Evolutionary conservation across 768 basidiomycete genomes (phyloP).

Genomic region (Mycena belliarum): DNA sequence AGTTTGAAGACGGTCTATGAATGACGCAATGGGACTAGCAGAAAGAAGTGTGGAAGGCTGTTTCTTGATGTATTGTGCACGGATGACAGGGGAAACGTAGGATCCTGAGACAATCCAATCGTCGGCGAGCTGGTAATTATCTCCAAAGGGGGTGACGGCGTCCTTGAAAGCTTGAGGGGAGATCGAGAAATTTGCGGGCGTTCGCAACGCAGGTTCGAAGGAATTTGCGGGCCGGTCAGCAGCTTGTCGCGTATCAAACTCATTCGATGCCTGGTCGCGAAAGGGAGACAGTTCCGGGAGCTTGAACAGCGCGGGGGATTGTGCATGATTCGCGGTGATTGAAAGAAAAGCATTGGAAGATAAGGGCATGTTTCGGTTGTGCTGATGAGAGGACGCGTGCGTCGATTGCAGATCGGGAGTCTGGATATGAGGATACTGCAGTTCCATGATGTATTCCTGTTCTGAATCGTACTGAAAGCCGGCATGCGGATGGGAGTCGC

Average conservation of each 20-base stretch:
- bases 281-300: neutral
- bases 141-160: constrained; percentile 6
- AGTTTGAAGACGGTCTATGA: constrained; percentile 16
- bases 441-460: constrained; percentile 4
- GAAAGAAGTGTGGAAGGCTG: neutral
- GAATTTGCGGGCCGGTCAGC: neutral
- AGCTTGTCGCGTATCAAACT: neutral
- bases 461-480: neutral
- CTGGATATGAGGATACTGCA: constrained; percentile 9
- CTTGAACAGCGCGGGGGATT: neutral
- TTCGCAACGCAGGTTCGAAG: neutral
- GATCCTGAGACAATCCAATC: constrained; percentile 16
- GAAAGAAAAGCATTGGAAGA: neutral
- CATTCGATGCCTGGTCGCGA: neutral
- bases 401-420: constrained; percentile 9
- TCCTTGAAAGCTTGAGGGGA: neutral
- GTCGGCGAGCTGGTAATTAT: constrained; percentile 12
- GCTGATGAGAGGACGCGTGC: no score
- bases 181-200: constrained; percentile 1
- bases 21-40: constrained; percentile 2
- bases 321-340: neutral
- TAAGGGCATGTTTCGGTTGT: neutral
- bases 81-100: constrained; percentile 13
- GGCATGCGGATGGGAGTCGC: neutral
- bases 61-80: neutral